Conservation (phyloP, 2,329 filamentous ascomycete species). For the Calonectria honghensis region DNA sequence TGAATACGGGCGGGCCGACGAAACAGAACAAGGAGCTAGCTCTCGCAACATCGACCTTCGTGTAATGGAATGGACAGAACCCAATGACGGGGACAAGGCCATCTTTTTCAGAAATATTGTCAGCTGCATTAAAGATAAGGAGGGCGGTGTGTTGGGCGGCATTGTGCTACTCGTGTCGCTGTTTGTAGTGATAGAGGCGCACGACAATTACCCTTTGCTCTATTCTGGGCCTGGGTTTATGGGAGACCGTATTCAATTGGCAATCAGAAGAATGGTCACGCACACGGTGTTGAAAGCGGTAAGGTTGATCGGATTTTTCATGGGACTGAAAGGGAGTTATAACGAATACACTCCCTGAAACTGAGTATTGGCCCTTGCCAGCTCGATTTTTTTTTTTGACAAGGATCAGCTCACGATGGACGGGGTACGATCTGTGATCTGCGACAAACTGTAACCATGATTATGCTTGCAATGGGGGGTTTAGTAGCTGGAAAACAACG, state of each 20-base stretch:
- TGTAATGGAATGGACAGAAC: slow-evolving; percentile 51
- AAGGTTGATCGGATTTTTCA: slow-evolving; percentile 18
- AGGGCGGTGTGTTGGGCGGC: slow-evolving; percentile 35
- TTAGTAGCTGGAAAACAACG: background rate
- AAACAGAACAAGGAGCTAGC: slow-evolving; percentile 37
- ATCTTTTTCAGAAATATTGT: slow-evolving; percentile 51
- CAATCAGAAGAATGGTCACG: slow-evolving; percentile 37
- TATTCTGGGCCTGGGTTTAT: slow-evolving; percentile 45
- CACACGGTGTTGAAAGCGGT: slow-evolving; percentile 30
- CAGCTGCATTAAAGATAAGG: slow-evolving; percentile 47
- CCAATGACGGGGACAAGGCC: slow-evolving; percentile 49
- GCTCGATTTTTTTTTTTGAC: background rate
- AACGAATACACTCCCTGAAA: slow-evolving; percentile 29
- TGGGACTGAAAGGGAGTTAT: slow-evolving; percentile 27
- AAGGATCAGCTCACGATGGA: slow-evolving; percentile 23
- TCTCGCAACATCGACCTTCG: slow-evolving; percentile 42
- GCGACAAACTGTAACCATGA: slow-evolving; percentile 9
- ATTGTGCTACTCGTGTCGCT: slow-evolving; percentile 43
- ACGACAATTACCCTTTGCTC: slow-evolving; percentile 52
- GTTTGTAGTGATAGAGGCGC: slow-evolving; percentile 44
- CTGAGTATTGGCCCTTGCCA: slow-evolving; percentile 3
- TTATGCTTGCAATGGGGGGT: background rate
- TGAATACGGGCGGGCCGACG: slow-evolving; percentile 47
- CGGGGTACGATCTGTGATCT: slow-evolving; percentile 23
- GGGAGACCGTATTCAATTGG: slow-evolving; percentile 29